These are phyloP conservation scores for Ilyonectria robusta DNA, from an alignment of 2,329 filamentous ascomycete species.

Conservation along the genomic window DNA sequence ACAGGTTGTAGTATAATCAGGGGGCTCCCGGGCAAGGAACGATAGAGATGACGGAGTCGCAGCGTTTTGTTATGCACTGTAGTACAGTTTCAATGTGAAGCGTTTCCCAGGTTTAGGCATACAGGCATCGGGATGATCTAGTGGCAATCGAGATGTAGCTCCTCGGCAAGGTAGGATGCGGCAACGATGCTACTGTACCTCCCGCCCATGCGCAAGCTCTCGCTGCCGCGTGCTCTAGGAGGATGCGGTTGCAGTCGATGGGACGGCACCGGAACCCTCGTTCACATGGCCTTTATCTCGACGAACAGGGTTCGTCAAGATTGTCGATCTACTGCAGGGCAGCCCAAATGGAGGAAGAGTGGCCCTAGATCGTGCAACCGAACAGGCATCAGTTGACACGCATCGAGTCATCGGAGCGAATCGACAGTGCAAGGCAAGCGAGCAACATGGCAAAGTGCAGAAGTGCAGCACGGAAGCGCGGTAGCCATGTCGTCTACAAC, in stretches of 20 bases:
- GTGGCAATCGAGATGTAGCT: neutral
- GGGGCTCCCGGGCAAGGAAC: neutral
- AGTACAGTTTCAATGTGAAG: neutral
- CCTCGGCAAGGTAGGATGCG: neutral
- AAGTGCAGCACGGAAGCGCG: neutral
- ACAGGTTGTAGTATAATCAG: constrained; percentile 25
- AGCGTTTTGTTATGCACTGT: constrained; percentile 21
- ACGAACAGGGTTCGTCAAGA: constrained; percentile 7
- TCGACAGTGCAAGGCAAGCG: neutral
- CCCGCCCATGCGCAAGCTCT: neutral
- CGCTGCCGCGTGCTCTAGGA: neutral
- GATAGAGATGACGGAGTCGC: constrained; percentile 24
- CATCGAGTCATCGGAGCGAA: neutral
- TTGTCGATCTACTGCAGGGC: constrained; percentile 25
- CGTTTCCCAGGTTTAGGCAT: neutral
- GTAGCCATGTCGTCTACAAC: neutral
- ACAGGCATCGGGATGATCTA: constrained; percentile 1
- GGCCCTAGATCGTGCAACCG: constrained; percentile 17
- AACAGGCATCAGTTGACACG: constrained; percentile 10
- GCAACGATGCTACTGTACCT: neutral
- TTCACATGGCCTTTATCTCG: constrained; percentile 15
- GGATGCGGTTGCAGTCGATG: constrained; percentile 11
- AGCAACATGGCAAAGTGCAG: neutral
- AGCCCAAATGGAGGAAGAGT: constrained; percentile 12
- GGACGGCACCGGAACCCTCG: constrained; percentile 21